A percentile compares a stretch with the other conserved stretches of the same genome.
These are phyloP conservation scores for Anaeramoeba flamelloides DNA, from an alignment of 78 protist species.

Conservation along the genomic window DNA sequence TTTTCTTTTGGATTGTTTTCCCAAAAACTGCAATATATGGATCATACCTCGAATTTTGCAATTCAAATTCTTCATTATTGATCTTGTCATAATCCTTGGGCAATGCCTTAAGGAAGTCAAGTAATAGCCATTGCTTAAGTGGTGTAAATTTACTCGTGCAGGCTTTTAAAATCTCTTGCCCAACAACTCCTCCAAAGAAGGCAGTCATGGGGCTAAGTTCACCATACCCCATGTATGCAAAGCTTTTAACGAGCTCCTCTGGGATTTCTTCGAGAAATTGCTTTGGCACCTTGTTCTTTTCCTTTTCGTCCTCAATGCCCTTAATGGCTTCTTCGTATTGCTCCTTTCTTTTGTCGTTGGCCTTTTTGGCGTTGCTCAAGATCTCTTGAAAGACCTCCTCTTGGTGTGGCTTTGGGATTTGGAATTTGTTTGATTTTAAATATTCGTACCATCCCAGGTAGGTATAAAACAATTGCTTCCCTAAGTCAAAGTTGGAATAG, in stretches of 20 bases:
- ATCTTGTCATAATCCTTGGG: background rate
- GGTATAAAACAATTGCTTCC: background rate
- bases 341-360: no score
- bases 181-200: conserved; percentile 35
- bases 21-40: background rate
- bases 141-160: conserved; percentile 81
- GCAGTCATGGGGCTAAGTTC: conserved; percentile 28
- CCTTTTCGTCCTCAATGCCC: no score
- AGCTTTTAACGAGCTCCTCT: no score
- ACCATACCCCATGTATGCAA: conserved; percentile 2
- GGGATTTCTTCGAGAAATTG: no score
- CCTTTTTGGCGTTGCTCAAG: no score
- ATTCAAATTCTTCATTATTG: background rate
- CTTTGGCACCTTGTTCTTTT: no score
- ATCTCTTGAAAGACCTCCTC: background rate
- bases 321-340: no score
- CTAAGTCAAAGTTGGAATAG: background rate
- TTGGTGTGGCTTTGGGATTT: background rate
- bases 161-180: conserved; percentile 83
- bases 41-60: background rate
- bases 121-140: conserved; percentile 56
- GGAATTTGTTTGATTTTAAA: background rate
- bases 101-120: conserved; percentile 29
- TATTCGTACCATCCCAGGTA: background rate
- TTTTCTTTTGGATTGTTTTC: background rate